Evolutionary conservation across 225 moss, liverwort and hornwort species (phyloP), one percentile per base, ranked within the genome.

Genomic region (Neckera pumila): DNA sequence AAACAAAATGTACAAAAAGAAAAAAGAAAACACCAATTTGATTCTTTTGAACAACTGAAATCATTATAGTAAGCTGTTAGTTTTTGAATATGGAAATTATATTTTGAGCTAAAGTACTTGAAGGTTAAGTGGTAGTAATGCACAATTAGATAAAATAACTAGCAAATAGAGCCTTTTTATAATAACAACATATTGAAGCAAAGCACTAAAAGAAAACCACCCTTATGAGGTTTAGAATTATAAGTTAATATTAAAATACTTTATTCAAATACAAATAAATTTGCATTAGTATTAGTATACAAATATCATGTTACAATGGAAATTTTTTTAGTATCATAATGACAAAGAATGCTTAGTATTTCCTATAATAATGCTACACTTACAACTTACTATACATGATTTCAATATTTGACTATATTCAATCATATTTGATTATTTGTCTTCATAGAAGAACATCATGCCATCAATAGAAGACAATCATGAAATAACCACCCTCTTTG

Each of bases 401-500:
- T 3, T 40, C 7, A 38, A 27, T 1, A 1, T 25, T 25, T 26
- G 7, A 38, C 3, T 11, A 1, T 38, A 11, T n/a, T 58, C 18
- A 40, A 58, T 28, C 27, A 38, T 40, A 58, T 28, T 0, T 6
- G 0, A 12, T 40, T 1, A 59, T n/a, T 2, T 6, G 9, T 13
- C 8, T 42, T 13, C 13, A 28, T 30, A 80, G 12, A 80, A 79
- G 8, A 80, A 42, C 6, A 42, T 42, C 30, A 9, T 40, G 11
- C 40, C 30, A 59, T 60, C 12, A 42, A 42, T 19, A 10, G 28
- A 59, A 0, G 59, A 59, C 19, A 59, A 59, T 30, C 3, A 80
- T 0, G 0, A 58, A 8, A 59, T 19, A 40, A 30, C 8, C 5
- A 6, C 3, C 8, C 0, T 28, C 19, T 28, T 1, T 5, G 13